Conservation (phyloP, 164 flowering plant genomes). For the Akebia trifoliata region DNA sequence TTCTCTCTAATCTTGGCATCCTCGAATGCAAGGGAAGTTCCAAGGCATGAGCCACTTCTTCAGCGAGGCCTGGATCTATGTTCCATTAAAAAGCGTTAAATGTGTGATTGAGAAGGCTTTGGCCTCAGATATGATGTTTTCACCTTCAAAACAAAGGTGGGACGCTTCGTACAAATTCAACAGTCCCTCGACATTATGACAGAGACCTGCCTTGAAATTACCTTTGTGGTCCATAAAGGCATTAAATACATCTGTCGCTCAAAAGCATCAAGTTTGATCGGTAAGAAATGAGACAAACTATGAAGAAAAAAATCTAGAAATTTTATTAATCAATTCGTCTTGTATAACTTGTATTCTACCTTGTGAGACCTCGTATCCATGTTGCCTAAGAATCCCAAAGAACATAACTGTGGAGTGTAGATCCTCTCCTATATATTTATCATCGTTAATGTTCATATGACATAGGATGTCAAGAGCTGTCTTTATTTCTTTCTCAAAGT, state of each 20-base stretch:
- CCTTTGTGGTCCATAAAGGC: slow-evolving; percentile 27
- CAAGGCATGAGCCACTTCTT: slow-evolving; percentile 25
- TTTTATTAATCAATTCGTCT: neutral
- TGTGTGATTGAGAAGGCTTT: slow-evolving; percentile 16
- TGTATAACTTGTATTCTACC: neutral
- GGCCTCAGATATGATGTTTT: slow-evolving; percentile 25
- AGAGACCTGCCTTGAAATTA: slow-evolving; percentile 11
- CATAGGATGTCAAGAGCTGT: neutral
- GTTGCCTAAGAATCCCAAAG: slow-evolving; percentile 6
- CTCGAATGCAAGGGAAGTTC: slow-evolving; percentile 35
- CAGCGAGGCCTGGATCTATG: slow-evolving; percentile 8
- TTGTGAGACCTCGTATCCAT: slow-evolving; percentile 4
- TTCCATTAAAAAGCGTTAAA: slow-evolving; percentile 12
- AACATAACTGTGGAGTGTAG: neutral
- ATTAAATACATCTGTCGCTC: slow-evolving; percentile 25
- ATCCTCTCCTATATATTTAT: neutral
- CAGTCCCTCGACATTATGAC: slow-evolving; percentile 18
- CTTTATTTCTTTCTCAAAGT: slow-evolving; percentile 7
- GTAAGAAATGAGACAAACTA: no score
- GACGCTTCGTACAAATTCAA: slow-evolving; percentile 43
- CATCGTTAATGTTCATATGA: neutral
- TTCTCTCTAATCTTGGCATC: slow-evolving; percentile 30
- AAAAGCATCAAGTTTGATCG: neutral
- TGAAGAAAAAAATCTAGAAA: neutral
- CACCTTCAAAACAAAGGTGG: slow-evolving; percentile 26